Percentiles rank a stretch among this genome's conserved stretches.
phyloP scores from a whole-genome alignment of 2,329 filamentous ascomycete genomes.

The Apiospora marii region DNA sequence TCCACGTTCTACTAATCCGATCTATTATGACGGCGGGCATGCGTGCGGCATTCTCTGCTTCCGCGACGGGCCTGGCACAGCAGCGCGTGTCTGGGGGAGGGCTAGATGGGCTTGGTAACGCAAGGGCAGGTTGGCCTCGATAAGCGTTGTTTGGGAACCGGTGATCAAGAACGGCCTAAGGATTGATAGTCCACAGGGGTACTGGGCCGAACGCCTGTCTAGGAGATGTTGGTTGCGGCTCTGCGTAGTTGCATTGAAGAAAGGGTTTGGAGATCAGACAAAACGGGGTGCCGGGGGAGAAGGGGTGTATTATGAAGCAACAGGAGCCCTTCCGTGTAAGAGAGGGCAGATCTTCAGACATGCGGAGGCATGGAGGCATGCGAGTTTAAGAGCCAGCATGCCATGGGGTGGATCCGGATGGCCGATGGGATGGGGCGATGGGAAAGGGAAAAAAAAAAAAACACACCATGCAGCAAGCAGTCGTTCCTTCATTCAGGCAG shows the following conservation, averaged over 20 bases:
- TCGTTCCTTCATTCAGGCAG: background rate
- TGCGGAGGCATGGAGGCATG: conserved; percentile 20
- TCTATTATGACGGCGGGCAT: conserved; percentile 63
- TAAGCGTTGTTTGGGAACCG: conserved; percentile 17
- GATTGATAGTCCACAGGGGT: conserved; percentile 32
- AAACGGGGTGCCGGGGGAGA: conserved; percentile 43
- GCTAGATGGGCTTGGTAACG: background rate
- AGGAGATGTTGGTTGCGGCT: conserved; percentile 30
- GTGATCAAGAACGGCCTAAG: conserved; percentile 24
- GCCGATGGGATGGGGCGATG: background rate
- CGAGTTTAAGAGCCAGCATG: conserved; percentile 20
- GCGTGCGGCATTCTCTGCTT: conserved; percentile 54
- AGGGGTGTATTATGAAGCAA: conserved; percentile 41
- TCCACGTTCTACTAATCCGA: conserved; percentile 59
- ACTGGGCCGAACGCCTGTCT: conserved; percentile 18
- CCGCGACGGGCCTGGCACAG: conserved; percentile 28
- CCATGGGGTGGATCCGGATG: background rate
- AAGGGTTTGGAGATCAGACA: conserved; percentile 47
- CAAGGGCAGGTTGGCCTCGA: background rate
- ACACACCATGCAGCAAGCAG: background rate
- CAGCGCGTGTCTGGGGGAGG: background rate
- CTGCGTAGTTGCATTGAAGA: conserved; percentile 42
- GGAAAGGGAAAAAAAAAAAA: too few relatives aligned
- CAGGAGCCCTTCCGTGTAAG: conserved; percentile 46
- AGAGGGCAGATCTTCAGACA: conserved; percentile 43